phyloP scores from a whole-genome alignment of 306 rosid species.

The Quercus wislizeni region DNA sequence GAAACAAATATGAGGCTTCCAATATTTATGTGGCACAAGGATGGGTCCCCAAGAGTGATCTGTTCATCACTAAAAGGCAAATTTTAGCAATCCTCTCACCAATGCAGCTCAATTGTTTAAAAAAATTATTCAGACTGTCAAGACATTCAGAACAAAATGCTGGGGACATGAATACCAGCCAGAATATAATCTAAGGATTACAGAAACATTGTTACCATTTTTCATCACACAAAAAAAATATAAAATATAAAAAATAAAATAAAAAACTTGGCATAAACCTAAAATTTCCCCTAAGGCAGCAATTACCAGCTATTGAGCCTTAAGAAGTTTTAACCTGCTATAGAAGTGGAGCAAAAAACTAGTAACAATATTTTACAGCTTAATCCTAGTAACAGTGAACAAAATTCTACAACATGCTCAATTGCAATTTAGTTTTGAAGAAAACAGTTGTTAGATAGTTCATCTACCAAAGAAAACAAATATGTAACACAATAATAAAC shows the following conservation, averaged over 20 bases:
- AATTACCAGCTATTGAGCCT: not conserved
- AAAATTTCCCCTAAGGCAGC: not conserved
- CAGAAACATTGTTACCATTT: not conserved
- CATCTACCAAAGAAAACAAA: not conserved
- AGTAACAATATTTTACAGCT: not conserved
- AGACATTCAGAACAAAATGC: not conserved
- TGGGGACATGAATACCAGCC: not conserved
- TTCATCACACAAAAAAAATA: no score
- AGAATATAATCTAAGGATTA: not conserved
- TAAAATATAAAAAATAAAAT: no score
- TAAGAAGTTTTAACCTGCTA: not conserved
- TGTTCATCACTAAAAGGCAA: no score
- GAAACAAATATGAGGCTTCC: not conserved
- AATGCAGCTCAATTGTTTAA: not conserved
- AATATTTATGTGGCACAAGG: not conserved
- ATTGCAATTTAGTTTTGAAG: not conserved
- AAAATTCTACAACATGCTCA: not conserved
- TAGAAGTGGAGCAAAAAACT: not conserved
- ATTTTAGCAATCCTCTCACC: not conserved
- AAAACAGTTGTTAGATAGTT: not conserved
- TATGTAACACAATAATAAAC: not conserved
- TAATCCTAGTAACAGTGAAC: not conserved
- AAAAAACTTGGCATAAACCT: not conserved
- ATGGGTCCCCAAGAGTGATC: not conserved
- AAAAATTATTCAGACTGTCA: not conserved